A percentile compares a stretch with the other conserved stretches of the same genome.
Evolutionary conservation across 2,329 filamentous ascomycete genomes (phyloP).

Genomic region (Dothidotthia symphoricarpi): DNA sequence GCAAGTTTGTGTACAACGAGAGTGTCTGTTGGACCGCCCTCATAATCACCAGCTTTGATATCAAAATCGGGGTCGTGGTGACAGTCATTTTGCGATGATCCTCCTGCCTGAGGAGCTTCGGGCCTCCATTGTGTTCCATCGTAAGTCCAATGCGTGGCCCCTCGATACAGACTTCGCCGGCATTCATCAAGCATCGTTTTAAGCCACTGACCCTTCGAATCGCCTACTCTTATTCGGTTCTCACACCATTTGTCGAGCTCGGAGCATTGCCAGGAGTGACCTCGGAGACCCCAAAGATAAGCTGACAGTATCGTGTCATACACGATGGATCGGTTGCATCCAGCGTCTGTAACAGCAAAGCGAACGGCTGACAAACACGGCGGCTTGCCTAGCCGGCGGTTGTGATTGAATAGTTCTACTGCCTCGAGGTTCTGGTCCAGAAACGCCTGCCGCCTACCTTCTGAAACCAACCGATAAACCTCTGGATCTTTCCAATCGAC

Average conservation of each 20-base stretch:
- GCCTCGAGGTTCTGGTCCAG: conserved; percentile 29
- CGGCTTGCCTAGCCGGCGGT: conserved; percentile 29
- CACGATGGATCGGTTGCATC: conserved; percentile 33
- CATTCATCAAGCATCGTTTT: conserved; percentile 24
- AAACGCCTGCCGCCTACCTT: conserved; percentile 30
- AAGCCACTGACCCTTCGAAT: conserved; percentile 32
- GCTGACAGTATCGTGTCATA: conserved; percentile 29
- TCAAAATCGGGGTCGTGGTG: too few species aligned
- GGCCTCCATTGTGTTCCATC: not conserved
- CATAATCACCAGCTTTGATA: conserved; percentile 16
- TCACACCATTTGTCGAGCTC: conserved; percentile 32
- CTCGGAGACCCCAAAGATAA: conserved; percentile 14
- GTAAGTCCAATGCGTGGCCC: not conserved
- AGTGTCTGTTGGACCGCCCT: conserved; percentile 17
- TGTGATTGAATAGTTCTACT: conserved; percentile 37
- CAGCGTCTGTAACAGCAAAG: conserved; percentile 31
- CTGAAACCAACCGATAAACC: conserved; percentile 3
- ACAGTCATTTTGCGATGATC: too few species aligned
- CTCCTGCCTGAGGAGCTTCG: not conserved
- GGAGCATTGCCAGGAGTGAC: conserved; percentile 12
- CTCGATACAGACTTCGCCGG: not conserved
- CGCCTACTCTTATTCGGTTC: conserved; percentile 13
- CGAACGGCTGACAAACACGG: conserved; percentile 22
- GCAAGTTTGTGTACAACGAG: conserved; percentile 16
- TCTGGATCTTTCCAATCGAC: conserved; percentile 30